A percentile compares a stretch with the other conserved stretches of the same genome.
These are phyloP conservation scores for Colletotrichum echinochloae DNA, from an alignment of 2,329 filamentous ascomycete genomes.

Conservation along the genomic window DNA sequence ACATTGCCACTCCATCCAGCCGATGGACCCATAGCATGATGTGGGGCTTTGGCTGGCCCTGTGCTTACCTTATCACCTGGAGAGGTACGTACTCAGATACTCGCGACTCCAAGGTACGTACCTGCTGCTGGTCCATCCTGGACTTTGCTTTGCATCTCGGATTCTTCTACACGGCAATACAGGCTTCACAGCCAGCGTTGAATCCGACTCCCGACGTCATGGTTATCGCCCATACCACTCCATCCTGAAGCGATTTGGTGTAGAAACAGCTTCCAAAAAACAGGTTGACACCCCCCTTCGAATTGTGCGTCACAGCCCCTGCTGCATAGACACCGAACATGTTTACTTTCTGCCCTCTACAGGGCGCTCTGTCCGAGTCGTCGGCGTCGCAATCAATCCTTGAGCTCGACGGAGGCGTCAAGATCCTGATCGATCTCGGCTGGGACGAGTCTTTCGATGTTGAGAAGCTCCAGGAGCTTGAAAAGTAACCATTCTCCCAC, in stretches of 20 bases:
- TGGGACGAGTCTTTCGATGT: conserved; percentile 95
- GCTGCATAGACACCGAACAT: conserved; percentile 60
- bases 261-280: neutral
- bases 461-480: conserved; percentile 84
- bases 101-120: conserved; percentile 24
- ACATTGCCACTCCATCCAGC: conserved; percentile 1
- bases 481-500: conserved; percentile 72
- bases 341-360: conserved; percentile 95
- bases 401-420: conserved; percentile 96
- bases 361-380: conserved; percentile 90
- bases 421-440: conserved; percentile 92
- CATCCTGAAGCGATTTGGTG: neutral
- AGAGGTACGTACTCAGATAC: neutral
- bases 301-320: conserved; percentile 26
- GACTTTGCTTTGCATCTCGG: conserved; percentile 3
- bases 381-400: conserved; percentile 93
- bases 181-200: conserved; percentile 8
- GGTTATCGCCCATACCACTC: conserved; percentile 13
- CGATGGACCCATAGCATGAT: neutral
- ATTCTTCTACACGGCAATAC: conserved; percentile 35
- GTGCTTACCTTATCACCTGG: neutral
- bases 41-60: conserved; percentile 20
- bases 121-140: neutral
- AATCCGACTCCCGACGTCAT: conserved; percentile 8
- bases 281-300: neutral